These are phyloP conservation scores for Barbatosphaeria neglecta DNA, from an alignment of 495 filamentous ascomycete species.

Conservation along the genomic window DNA sequence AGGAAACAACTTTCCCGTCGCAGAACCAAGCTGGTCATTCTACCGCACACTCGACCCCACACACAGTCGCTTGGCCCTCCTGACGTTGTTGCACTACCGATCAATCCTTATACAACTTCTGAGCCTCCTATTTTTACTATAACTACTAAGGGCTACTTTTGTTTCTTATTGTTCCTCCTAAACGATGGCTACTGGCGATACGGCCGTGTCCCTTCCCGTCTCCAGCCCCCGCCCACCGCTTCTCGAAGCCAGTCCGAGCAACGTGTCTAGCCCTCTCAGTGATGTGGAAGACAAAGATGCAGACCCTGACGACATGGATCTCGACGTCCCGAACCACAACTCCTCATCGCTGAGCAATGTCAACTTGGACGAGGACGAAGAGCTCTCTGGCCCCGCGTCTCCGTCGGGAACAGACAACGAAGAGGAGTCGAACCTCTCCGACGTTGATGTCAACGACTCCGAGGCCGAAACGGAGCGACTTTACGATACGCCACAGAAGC, in stretches of 20 bases:
- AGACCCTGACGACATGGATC: constrained; percentile 33
- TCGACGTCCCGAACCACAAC: constrained; percentile 19
- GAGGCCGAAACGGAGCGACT: constrained; percentile 95
- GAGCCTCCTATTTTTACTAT: too few relatives aligned
- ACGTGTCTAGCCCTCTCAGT: constrained; percentile 62
- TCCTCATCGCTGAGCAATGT: constrained; percentile 24
- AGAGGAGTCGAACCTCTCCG: constrained; percentile 30
- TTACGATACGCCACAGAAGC: constrained; percentile 79
- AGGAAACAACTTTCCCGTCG: neutral
- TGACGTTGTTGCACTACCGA: too few relatives aligned
- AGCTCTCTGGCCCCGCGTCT: constrained; percentile 13
- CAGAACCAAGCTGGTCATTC: neutral
- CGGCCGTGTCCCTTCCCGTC: constrained; percentile 26
- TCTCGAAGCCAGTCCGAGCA: constrained; percentile 24
- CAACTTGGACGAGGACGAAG: constrained; percentile 43
- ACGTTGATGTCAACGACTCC: constrained; percentile 70
- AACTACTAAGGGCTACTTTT: neutral
- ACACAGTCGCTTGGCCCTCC: neutral
- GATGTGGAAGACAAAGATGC: constrained; percentile 70
- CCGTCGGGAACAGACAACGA: constrained; percentile 17
- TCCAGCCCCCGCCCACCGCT: constrained; percentile 33
- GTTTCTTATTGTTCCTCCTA: neutral
- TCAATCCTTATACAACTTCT: too few relatives aligned
- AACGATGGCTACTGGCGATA: constrained; percentile 35
- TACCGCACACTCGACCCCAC: neutral